phyloP scores from a whole-genome alignment of 1,284 basidiomycete species.

The Heterobasidion parviporum region DNA sequence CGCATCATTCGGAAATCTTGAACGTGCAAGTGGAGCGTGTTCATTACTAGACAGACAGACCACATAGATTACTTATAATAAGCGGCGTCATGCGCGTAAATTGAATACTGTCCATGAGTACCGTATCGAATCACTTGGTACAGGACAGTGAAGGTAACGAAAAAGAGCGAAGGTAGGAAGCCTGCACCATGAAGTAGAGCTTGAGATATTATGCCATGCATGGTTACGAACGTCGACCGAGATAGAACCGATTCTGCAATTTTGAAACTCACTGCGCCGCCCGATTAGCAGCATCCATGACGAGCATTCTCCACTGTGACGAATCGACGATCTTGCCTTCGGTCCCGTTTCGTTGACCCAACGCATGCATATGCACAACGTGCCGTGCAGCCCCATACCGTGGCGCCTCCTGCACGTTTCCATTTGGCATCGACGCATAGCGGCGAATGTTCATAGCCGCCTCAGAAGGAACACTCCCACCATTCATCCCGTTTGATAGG shows the following conservation, averaged over 20 bases:
- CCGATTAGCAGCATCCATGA: conserved; percentile 13
- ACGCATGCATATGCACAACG: not conserved
- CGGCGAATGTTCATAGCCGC: not conserved
- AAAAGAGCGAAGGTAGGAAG: not conserved
- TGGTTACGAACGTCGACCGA: not conserved
- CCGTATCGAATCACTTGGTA: too few relatives aligned
- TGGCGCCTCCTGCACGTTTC: not conserved
- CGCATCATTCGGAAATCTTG: too few relatives aligned
- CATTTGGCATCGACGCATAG: not conserved
- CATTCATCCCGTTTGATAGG: not conserved
- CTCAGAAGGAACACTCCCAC: too few relatives aligned
- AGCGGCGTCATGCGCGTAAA: too few relatives aligned
- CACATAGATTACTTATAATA: too few relatives aligned
- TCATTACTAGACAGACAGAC: too few relatives aligned
- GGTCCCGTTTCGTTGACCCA: not conserved
- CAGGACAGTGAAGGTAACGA: not conserved
- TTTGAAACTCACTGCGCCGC: not conserved
- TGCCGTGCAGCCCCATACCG: not conserved
- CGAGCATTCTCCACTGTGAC: conserved; percentile 14
- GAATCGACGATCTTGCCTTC: conserved; percentile 5
- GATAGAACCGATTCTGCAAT: not conserved
- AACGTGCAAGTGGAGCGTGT: too few relatives aligned
- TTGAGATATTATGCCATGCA: not conserved
- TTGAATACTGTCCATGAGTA: too few relatives aligned
- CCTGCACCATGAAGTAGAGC: not conserved